Conservation (phyloP, 441 rosid species). For the Mallotus repandus region DNA sequence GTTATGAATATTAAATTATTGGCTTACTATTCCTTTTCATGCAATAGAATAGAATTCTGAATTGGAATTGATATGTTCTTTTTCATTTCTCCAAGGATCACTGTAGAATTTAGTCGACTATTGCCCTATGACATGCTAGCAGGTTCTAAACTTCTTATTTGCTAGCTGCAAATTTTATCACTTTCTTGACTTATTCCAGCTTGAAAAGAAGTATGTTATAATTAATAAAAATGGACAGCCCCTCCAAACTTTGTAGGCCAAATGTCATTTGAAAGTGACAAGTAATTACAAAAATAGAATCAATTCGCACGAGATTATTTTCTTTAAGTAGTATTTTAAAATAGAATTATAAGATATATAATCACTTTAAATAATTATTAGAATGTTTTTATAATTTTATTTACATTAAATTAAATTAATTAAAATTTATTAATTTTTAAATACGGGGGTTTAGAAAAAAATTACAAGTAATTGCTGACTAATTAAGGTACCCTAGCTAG, state of each 20-base stretch:
- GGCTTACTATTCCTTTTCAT: background rate
- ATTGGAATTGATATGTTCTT: background rate
- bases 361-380: too few species aligned
- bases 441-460: too few species aligned
- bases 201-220: background rate
- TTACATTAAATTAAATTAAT: too few species aligned
- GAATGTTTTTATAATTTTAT: too few species aligned
- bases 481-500: background rate
- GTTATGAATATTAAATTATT: background rate
- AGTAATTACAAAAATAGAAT: too few species aligned
- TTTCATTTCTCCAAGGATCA: background rate
- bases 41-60: background rate
- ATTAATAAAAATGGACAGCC: too few species aligned
- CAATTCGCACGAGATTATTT: too few species aligned
- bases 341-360: too few species aligned
- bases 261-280: constrained; percentile 1
- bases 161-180: background rate
- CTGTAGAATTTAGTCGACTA: too few species aligned
- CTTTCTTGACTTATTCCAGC: constrained; percentile 6
- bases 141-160: background rate
- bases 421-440: too few species aligned
- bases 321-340: too few species aligned
- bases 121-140: background rate
- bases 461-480: too few species aligned
- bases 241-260: background rate